Conservation (phyloP, 2,329 filamentous ascomycete genomes). For the Ilyonectria robusta region DNA sequence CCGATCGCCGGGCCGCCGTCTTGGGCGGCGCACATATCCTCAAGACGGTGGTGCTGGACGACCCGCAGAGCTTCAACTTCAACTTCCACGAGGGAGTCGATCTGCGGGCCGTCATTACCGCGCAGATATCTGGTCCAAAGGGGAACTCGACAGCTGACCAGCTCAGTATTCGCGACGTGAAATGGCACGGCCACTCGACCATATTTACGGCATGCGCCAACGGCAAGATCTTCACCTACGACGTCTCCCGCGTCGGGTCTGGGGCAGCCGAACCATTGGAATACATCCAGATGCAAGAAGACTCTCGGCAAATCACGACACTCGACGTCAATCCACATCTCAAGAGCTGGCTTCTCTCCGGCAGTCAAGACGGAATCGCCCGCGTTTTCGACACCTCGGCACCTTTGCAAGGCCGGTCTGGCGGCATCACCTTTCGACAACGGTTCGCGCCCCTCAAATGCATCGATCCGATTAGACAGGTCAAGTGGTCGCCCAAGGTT, state of each 20-base stretch:
- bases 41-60: conserved; percentile 71
- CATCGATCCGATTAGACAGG: conserved; percentile 67
- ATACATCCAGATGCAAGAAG: conserved; percentile 71
- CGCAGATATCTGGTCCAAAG: conserved; percentile 59
- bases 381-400: conserved; percentile 72
- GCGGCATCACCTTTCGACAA: conserved; percentile 65
- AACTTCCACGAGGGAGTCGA: conserved; percentile 70
- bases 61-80: conserved; percentile 54
- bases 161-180: conserved; percentile 74
- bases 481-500: conserved; percentile 76
- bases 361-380: conserved; percentile 75
- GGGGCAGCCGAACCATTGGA: conserved; percentile 63
- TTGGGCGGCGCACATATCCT: conserved; percentile 72
- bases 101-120: conserved; percentile 68
- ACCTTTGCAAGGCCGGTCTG: conserved; percentile 63
- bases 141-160: conserved; percentile 65
- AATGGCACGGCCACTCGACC: conserved; percentile 68
- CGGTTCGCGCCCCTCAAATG: conserved; percentile 58
- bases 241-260: conserved; percentile 65
- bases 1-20: conserved; percentile 69
- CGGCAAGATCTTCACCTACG: conserved; percentile 76
- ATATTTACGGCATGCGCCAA: conserved; percentile 75
- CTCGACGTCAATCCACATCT: conserved; percentile 74
- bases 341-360: conserved; percentile 71
- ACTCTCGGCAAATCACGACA: conserved; percentile 74